Conservation (phyloP, 1,284 basidiomycete genomes). For the Irpex sp. region DNA sequence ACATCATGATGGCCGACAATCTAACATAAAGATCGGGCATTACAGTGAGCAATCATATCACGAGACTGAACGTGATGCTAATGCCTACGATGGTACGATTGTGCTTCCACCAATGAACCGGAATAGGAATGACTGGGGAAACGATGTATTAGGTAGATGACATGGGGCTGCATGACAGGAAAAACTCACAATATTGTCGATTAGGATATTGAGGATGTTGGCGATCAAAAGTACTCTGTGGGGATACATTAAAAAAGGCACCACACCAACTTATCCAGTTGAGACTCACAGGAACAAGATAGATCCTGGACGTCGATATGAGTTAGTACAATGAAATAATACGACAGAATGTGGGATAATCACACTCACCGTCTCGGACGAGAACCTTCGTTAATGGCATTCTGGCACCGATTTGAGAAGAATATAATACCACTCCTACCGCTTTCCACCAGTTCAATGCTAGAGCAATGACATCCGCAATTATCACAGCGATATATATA, state of each 20-base stretch:
- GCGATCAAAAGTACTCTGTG: background rate
- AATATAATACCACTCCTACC: background rate
- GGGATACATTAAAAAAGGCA: background rate
- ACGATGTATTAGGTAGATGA: background rate
- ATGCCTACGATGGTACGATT: background rate
- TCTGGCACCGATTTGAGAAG: background rate
- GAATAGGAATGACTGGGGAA: background rate
- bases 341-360: background rate
- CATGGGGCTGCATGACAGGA: background rate
- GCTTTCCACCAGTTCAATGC: background rate
- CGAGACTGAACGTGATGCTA: too few species aligned
- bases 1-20: too few species aligned
- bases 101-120: background rate
- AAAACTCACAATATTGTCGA: background rate
- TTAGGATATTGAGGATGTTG: background rate
- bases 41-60: too few species aligned
- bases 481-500: background rate
- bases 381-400: background rate
- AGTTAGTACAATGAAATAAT: background rate
- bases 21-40: too few species aligned
- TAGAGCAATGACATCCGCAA: background rate
- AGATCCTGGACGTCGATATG: background rate
- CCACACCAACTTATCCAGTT: background rate
- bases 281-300: background rate
- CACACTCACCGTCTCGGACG: background rate